A percentile compares a stretch with the other conserved stretches of the same genome.
Conservation (phyloP, 345 rosid genomes). For the Balakata baccata region DNA sequence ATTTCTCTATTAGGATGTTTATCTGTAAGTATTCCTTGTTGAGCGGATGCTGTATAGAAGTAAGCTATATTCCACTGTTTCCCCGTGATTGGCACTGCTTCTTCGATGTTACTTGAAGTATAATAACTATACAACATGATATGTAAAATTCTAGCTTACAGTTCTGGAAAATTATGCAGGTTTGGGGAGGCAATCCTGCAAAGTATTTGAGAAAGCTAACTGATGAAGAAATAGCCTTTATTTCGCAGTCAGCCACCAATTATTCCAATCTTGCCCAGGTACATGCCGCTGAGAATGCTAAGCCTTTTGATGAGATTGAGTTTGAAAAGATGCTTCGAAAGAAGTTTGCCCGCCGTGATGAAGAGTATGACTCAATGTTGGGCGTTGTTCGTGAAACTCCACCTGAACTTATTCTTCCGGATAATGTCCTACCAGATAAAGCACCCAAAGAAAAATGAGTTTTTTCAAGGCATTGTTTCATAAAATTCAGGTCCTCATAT, state of each 20-base stretch:
- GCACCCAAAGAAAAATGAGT: slow-evolving; percentile 55
- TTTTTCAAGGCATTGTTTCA: slow-evolving; percentile 24
- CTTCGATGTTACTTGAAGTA: background rate
- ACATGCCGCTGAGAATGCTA: slow-evolving; percentile 87
- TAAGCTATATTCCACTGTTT: background rate
- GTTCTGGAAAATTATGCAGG: slow-evolving; percentile 36
- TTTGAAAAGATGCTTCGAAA: slow-evolving; percentile 88
- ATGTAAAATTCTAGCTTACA: background rate
- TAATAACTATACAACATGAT: background rate
- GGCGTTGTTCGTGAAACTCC: slow-evolving; percentile 82
- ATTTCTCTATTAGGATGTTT: background rate
- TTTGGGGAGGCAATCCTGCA: slow-evolving; percentile 99
- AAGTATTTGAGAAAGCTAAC: slow-evolving; percentile 83
- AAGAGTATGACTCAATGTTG: slow-evolving; percentile 83
- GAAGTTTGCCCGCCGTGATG: slow-evolving; percentile 65
- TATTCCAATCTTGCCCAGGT: slow-evolving; percentile 83
- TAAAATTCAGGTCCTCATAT: slow-evolving; percentile 22
- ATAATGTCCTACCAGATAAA: slow-evolving; percentile 54
- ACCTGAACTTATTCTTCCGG: slow-evolving; percentile 73
- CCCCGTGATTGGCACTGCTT: background rate
- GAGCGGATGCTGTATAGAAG: background rate
- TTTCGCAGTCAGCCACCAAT: slow-evolving; percentile 70
- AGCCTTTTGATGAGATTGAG: slow-evolving; percentile 73
- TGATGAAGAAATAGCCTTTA: slow-evolving; percentile 64
- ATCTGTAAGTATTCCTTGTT: background rate